Evolutionary conservation across 352 stramenopile species (phyloP).

Genomic region (Globisporangium nodosum): DNA sequence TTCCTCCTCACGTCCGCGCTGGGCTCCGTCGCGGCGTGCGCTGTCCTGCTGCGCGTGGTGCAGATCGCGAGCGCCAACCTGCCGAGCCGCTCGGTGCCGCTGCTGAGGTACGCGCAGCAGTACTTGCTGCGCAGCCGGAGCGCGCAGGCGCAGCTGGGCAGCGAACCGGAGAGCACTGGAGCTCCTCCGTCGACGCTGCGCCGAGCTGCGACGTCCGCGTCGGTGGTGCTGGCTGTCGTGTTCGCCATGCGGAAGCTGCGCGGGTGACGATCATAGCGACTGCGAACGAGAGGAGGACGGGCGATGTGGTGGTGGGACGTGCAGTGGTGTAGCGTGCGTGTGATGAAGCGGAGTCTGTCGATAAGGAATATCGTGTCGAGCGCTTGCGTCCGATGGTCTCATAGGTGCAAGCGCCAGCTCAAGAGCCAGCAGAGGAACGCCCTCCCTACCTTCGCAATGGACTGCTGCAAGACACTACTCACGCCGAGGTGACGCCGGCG

Average conservation of each 20-base stretch:
- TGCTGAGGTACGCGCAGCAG: constrained; percentile 31
- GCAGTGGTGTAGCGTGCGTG: no score
- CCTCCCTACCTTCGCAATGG: no score
- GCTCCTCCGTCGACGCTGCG: constrained; percentile 9
- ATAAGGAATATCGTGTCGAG: no score
- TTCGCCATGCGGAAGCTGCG: constrained; percentile 28
- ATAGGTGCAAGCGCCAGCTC: no score
- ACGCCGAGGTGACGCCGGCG: constrained; percentile 13
- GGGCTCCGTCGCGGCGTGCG: constrained; percentile 58
- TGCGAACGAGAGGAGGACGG: not conserved
- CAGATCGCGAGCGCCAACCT: constrained; percentile 39
- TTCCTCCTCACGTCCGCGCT: constrained; percentile 53
- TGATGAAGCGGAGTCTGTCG: no score
- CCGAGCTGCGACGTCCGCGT: constrained; percentile 30
- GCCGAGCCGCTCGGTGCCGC: constrained; percentile 20
- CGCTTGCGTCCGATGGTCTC: no score
- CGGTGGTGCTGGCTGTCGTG: constrained; percentile 26
- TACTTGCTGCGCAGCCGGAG: constrained; percentile 35
- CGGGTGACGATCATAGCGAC: not conserved
- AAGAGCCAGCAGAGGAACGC: no score
- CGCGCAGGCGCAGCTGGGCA: constrained; percentile 8
- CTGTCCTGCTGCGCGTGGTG: constrained; percentile 43
- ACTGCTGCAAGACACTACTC: not conserved
- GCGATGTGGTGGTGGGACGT: not conserved
- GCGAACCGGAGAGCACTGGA: not conserved